A percentile compares a stretch with the other conserved stretches of the same genome.
These are phyloP conservation scores for Termitomyces sp. DNA, from an alignment of 768 basidiomycete species.

Conservation along the genomic window DNA sequence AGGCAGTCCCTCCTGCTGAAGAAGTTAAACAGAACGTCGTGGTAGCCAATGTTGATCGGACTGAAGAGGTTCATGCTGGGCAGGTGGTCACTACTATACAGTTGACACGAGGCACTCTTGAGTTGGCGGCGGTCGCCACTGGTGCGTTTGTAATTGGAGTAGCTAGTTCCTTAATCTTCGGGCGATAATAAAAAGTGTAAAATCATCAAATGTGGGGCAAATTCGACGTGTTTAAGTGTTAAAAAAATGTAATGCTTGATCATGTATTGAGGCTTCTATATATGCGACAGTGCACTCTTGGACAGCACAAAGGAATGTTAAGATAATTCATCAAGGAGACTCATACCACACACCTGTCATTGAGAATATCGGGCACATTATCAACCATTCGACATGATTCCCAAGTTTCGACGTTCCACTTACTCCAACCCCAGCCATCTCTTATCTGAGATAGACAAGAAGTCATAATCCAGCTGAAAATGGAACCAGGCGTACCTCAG, in stretches of 20 bases:
- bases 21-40: slow-evolving; percentile 4
- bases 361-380: slow-evolving; percentile 39
- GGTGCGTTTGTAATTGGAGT: slow-evolving; percentile 34
- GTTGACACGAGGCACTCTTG: slow-evolving; percentile 4
- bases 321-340: not conserved
- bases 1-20: not conserved
- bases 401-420: slow-evolving; percentile 57
- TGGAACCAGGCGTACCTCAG: slow-evolving; percentile 44
- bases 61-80: slow-evolving; percentile 5
- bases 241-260: not conserved
- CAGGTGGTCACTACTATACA: slow-evolving; percentile 7
- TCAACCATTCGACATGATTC: slow-evolving; percentile 34
- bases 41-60: not conserved
- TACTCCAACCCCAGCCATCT: slow-evolving; percentile 62
- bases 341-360: slow-evolving; percentile 37
- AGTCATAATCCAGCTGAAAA: not conserved
- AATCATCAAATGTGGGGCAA: not conserved
- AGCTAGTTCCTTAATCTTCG: slow-evolving; percentile 26
- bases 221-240: not conserved
- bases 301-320: not conserved
- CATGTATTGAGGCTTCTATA: slow-evolving; percentile 39
- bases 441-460: slow-evolving; percentile 42
- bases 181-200: slow-evolving; percentile 17
- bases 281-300: slow-evolving; percentile 52
- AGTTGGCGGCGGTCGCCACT: slow-evolving; percentile 27